Percentiles rank a stretch among this genome's conserved stretches.
Evolutionary conservation across 345 rosid genomes (phyloP).

Genomic region (Brassica incana): DNA sequence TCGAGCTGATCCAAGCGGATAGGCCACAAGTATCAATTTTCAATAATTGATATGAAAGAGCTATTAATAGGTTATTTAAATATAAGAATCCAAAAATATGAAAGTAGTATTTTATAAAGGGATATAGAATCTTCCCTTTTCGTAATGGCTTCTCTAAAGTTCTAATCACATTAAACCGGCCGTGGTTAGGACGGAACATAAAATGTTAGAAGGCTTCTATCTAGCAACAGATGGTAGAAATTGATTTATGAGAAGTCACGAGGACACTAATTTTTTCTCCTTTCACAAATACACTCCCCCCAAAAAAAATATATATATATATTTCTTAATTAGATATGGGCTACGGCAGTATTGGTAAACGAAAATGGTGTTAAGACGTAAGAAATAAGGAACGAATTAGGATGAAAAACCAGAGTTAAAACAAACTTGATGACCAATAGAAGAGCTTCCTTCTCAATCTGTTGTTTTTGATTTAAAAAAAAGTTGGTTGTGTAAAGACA

Average conservation of each 20-base stretch:
- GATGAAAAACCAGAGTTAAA: neutral
- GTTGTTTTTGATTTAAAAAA: neutral
- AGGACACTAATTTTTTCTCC: neutral
- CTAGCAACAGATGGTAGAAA: neutral
- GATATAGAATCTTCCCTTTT: neutral
- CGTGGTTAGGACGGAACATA: neutral
- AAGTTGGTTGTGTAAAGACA: slow-evolving; percentile 16
- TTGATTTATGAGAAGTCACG: neutral
- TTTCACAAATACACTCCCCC: neutral
- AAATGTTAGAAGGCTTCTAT: neutral
- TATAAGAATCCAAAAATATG: neutral
- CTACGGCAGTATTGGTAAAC: neutral
- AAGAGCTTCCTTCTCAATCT: neutral
- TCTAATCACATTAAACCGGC: neutral
- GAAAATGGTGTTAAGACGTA: neutral
- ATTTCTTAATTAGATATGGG: neutral
- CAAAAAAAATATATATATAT: neutral
- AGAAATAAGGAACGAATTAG: neutral
- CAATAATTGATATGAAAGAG: neutral
- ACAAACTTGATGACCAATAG: neutral
- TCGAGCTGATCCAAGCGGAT: neutral
- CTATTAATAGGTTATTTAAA: neutral
- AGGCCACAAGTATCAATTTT: neutral
- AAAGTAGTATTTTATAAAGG: neutral
- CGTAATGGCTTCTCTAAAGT: neutral